Percentiles rank a stretch among this genome's conserved stretches.
Evolutionary conservation across 2,329 filamentous ascomycete genomes (phyloP).

Genomic region (Chaetomiaceae sp.): DNA sequence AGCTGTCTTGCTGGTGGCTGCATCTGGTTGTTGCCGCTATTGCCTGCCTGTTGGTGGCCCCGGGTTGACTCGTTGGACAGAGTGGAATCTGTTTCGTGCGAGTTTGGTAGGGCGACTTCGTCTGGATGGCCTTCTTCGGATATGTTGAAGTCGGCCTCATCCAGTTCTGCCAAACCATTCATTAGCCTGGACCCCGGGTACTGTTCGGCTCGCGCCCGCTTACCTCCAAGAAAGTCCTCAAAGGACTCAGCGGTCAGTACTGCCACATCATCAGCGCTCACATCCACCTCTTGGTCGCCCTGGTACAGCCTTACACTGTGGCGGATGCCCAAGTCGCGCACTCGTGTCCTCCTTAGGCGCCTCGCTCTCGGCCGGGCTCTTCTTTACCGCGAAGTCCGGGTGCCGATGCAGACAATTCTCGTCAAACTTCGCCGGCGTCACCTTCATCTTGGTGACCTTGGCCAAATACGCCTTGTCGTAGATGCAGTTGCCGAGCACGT

Average conservation of each 20-base stretch:
- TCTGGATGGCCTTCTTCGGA: constrained; percentile 66
- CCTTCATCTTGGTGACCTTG: constrained; percentile 86
- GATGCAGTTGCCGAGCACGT: constrained; percentile 95
- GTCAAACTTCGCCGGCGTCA: constrained; percentile 69
- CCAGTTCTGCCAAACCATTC: constrained; percentile 54
- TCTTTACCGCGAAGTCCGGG: constrained; percentile 61
- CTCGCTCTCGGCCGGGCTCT: constrained; percentile 34
- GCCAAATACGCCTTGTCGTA: constrained; percentile 93
- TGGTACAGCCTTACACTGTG: constrained; percentile 13
- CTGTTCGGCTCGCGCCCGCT: constrained; percentile 12
- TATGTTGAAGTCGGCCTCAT: constrained; percentile 70
- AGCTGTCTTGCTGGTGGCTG: constrained; percentile 34
- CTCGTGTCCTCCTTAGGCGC: constrained; percentile 21
- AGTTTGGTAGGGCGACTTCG: constrained; percentile 57
- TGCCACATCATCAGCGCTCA: constrained; percentile 4
- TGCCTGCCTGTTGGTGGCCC: constrained; percentile 21
- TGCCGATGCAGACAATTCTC: constrained; percentile 77
- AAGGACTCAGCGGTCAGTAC: constrained; percentile 38
- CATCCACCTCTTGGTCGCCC: no score
- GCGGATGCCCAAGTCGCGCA: constrained; percentile 8
- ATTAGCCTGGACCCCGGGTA: neutral
- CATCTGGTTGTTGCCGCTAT: constrained; percentile 28
- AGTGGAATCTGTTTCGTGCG: constrained; percentile 28
- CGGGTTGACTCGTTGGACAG: constrained; percentile 22
- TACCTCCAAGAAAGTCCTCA: constrained; percentile 46